Base-by-base conservation (phyloP, 2,329 filamentous ascomycete genomes). In the Fusarium acutatum region DNA sequence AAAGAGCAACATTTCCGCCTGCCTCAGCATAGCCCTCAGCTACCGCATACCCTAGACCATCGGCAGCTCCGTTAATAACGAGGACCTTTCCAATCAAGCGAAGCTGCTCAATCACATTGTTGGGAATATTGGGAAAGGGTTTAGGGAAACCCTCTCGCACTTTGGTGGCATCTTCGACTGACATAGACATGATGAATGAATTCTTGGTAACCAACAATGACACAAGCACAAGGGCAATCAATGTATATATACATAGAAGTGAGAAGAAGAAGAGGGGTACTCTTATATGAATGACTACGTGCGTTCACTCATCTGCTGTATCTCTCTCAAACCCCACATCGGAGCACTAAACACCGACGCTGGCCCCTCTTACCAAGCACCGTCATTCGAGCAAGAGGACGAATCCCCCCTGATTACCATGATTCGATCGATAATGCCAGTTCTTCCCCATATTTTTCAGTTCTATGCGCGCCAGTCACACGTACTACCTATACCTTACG, bases 1-100 rank as follows among this genome's bases (percentile, higher is more conserved):
- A 78, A 9, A 82, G 57, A 0, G 72, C 85, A 28, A 87, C 82
- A 49, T 83, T 56, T 2, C 79, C 85, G 1, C 81, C 81, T 1
- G 85, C 85, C 60, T 87, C 85, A 4, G 84, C 84, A 78, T 86
- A 83, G 3, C 81, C 84, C 62, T 87, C 83, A 0, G 84, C 80
- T 8, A 85, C 84, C 0, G 85, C 81, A 47, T 80, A 77, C 1
- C 85, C 85, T 44, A 87, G 83, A 0, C 85, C 85, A 44, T 86
- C 84, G 0, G 84, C 81, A 2, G 84, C 85, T 9, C 85, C 85
- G 1, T 80, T 86, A 2, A 87, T 78, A n/a, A 83, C 81, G 0
- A 83, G 81, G 61, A 83, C 81, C 63, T 81, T 86, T 14, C 81
- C 84, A 10, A 74, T 79, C 74, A 87, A 77, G 20, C 76, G 78